Evolutionary conservation across 768 basidiomycete species (phyloP).

Genomic region (Pleurotus platypus): DNA sequence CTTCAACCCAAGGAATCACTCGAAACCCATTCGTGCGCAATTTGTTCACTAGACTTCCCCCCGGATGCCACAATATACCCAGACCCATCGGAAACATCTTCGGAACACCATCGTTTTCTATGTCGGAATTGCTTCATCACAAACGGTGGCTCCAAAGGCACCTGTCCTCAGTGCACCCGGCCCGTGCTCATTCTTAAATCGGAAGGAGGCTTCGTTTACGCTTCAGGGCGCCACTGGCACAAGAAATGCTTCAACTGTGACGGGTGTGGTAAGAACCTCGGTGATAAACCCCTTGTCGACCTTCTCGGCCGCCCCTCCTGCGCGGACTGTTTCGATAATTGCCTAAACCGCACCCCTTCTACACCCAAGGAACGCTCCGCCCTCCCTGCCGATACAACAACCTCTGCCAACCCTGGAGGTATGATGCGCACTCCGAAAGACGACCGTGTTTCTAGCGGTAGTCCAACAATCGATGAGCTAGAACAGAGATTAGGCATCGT

Average conservation of each 20-base stretch:
- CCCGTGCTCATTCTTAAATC: constrained; percentile 72
- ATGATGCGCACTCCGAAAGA: constrained; percentile 30
- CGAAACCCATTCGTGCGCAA: constrained; percentile 62
- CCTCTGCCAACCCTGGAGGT: constrained; percentile 40
- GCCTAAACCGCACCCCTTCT: constrained; percentile 52
- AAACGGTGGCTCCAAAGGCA: constrained; percentile 76
- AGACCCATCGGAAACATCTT: constrained; percentile 44
- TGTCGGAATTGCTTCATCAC: constrained; percentile 70
- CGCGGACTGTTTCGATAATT: constrained; percentile 75
- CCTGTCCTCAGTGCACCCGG: constrained; percentile 62
- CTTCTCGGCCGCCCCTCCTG: constrained; percentile 80
- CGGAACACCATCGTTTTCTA: constrained; percentile 51
- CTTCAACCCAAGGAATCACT: constrained; percentile 76
- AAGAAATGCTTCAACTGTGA: constrained; percentile 76
- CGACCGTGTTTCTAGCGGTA: constrained; percentile 44
- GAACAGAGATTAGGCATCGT: constrained; percentile 57
- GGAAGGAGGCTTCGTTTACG: constrained; percentile 78
- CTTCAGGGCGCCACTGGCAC: constrained; percentile 72
- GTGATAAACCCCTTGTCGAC: constrained; percentile 76
- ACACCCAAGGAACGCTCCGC: constrained; percentile 35
- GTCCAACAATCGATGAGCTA: constrained; percentile 62
- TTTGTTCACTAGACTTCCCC: constrained; percentile 62
- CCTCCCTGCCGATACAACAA: not conserved
- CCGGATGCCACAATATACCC: constrained; percentile 88
- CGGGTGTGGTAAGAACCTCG: constrained; percentile 70